A percentile compares a stretch with the other conserved stretches of the same genome.
Conservation (phyloP, 345 rosid species). For the Euphorbia pulcherrima region DNA sequence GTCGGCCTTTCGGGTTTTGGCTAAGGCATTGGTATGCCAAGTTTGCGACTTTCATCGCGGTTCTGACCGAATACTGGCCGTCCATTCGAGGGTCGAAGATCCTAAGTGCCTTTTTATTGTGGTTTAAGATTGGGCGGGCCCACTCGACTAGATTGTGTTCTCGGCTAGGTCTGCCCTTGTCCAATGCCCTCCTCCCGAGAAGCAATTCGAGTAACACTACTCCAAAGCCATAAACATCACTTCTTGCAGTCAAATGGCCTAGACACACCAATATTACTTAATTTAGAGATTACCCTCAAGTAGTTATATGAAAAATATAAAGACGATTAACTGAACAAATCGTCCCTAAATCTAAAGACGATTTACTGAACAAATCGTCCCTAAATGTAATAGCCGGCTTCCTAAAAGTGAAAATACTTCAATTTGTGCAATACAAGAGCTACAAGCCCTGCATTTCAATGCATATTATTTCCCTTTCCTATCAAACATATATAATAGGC, state of each 20-base stretch:
- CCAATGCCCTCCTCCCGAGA: conserved; percentile 90
- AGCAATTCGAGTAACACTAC: conserved; percentile 95
- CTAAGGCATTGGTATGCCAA: conserved; percentile 86
- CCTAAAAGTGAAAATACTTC: neutral
- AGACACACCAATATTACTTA: conserved; percentile 13
- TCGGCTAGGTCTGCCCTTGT: conserved; percentile 80
- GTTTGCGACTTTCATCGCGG: conserved; percentile 67
- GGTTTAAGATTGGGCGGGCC: conserved; percentile 85
- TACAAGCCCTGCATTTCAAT: no score
- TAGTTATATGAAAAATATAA: neutral
- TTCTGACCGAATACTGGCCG: conserved; percentile 62
- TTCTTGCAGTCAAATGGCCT: conserved; percentile 94
- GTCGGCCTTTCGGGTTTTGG: conserved; percentile 89
- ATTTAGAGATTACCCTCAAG: neutral
- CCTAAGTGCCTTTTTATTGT: conserved; percentile 78
- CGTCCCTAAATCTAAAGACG: neutral
- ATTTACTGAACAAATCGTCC: neutral
- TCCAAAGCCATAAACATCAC: conserved; percentile 96
- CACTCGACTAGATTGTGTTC: conserved; percentile 95
- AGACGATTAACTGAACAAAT: no score
- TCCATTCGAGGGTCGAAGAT: conserved; percentile 90
- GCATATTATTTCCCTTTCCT: no score
- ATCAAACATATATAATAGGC: no score
- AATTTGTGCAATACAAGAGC: neutral
- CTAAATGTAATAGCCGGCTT: neutral